These are phyloP conservation scores for Amanita fuliginea DNA, from an alignment of 768 basidiomycete species.

Conservation along the genomic window DNA sequence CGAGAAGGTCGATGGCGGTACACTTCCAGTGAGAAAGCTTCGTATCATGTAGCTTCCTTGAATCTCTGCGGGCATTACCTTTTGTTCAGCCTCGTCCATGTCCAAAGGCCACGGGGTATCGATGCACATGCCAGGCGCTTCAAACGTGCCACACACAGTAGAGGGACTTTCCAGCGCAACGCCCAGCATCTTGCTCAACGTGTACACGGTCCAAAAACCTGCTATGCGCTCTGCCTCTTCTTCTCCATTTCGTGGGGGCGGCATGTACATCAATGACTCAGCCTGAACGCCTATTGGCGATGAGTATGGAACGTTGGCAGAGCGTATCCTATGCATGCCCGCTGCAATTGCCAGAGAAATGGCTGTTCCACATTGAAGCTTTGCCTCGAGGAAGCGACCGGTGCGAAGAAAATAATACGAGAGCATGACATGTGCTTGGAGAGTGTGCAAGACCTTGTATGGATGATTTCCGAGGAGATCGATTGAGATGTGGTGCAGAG, in stretches of 20 bases:
- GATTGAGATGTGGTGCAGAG: slow-evolving; percentile 34
- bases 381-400: slow-evolving; percentile 50
- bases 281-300: slow-evolving; percentile 26
- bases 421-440: slow-evolving; percentile 57
- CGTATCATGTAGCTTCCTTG: slow-evolving; percentile 37
- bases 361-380: slow-evolving; percentile 42
- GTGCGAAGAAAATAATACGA: slow-evolving; percentile 53
- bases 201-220: slow-evolving; percentile 53
- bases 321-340: slow-evolving; percentile 36
- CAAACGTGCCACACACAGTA: slow-evolving; percentile 43
- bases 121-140: slow-evolving; percentile 37
- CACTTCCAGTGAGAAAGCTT: slow-evolving; percentile 31
- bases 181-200: slow-evolving; percentile 45
- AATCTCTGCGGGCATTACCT: slow-evolving; percentile 16
- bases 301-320: slow-evolving; percentile 18
- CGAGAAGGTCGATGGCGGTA: slow-evolving; percentile 12
- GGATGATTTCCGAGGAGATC: slow-evolving; percentile 38
- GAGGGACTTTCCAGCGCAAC: slow-evolving; percentile 41
- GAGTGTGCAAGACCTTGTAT: slow-evolving; percentile 35
- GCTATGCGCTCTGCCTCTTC: slow-evolving; percentile 61
- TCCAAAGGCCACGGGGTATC: slow-evolving; percentile 46
- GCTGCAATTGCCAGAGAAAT: slow-evolving; percentile 36
- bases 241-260: slow-evolving; percentile 25
- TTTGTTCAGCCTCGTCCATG: slow-evolving; percentile 21
- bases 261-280: slow-evolving; percentile 30